Base-by-base conservation (phyloP, 1,284 basidiomycete genomes). In the Sphagnurus paluster region DNA sequence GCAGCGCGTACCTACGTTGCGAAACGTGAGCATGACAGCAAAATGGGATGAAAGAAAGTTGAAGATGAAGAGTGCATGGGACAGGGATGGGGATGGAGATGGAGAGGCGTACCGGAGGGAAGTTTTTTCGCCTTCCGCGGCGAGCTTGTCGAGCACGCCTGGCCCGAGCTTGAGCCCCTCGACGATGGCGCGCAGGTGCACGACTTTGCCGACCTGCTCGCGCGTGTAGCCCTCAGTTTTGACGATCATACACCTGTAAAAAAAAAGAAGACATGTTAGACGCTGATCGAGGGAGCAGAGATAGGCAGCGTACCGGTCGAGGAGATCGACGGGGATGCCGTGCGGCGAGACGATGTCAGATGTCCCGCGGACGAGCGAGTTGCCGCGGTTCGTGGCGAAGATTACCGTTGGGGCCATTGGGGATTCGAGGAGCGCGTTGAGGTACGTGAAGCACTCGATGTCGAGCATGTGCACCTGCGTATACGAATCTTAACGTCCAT, bases 371-470 rank as follows among this genome's bases (percentile, higher is more conserved):
- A 99, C 93, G 4, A 93, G 82, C 13, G 90, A 83, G 57, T 93
- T 87, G 3, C 96, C 97, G 24, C 97, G 82, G 67, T 99, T 99
- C 19, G 95, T 97, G 1, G 97, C 97, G 46, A 98, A 79, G 56
- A 99, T 91, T 37, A 99, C 96, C 13, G 97, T 97, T 0, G 97
- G 96, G 11, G 93, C 93, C 84, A 99, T 93, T 13, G 92, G 87
- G 1, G 93, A 94, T 68, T 99, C 96, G 44, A 99, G 78, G 6
- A 98, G 82, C 10, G 94, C 88, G 69, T 99, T 99, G 41, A 99
- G 80, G 71, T 97, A 99, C 6, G 96, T 98, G 75, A 98, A 99
- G 69, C 95, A 98, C 68, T 99, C 97, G 64, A 98, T 95, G 68
- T 99, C 96, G 55, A 99, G 85, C 96, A 98, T 98, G 73, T 99